Evolutionary conservation across 1,284 basidiomycete genomes (phyloP).

Genomic region (Takashimella tepidaria): DNA sequence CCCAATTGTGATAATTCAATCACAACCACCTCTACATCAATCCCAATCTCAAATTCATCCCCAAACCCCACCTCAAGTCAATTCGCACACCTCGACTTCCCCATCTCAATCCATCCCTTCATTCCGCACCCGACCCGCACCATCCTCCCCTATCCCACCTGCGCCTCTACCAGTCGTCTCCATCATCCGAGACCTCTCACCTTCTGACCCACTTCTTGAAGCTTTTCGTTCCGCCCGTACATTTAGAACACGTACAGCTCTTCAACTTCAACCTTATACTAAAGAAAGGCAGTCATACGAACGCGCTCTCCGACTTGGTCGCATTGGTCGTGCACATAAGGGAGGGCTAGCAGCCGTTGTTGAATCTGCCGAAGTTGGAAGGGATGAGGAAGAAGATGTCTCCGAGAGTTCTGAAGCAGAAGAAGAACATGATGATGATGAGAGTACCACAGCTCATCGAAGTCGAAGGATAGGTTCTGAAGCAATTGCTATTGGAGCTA

Average conservation of each 20-base stretch:
- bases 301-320: constrained; percentile 32
- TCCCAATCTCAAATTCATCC: not conserved
- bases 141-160: not conserved
- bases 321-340: constrained; percentile 37
- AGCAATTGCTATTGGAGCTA: constrained; percentile 36
- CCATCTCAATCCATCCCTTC: not conserved
- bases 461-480: constrained; percentile 20
- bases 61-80: not conserved
- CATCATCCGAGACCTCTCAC: no score
- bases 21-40: not conserved
- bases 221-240: constrained; percentile 42
- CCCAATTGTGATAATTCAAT: not conserved
- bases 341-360: constrained; percentile 22
- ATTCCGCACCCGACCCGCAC: constrained; percentile 5
- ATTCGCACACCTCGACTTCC: not conserved
- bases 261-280: constrained; percentile 47
- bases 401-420: constrained; percentile 13
- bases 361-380: constrained; percentile 15
- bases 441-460: no score
- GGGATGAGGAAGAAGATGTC: constrained; percentile 12
- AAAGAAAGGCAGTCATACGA: constrained; percentile 43
- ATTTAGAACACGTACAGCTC: constrained; percentile 44
- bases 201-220: constrained; percentile 31
- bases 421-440: constrained; percentile 8
- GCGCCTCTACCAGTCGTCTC: not conserved